phyloP scores from a whole-genome alignment of 108 stramenopile species.

The Pinguiococcus pyrenoidosus region DNA sequence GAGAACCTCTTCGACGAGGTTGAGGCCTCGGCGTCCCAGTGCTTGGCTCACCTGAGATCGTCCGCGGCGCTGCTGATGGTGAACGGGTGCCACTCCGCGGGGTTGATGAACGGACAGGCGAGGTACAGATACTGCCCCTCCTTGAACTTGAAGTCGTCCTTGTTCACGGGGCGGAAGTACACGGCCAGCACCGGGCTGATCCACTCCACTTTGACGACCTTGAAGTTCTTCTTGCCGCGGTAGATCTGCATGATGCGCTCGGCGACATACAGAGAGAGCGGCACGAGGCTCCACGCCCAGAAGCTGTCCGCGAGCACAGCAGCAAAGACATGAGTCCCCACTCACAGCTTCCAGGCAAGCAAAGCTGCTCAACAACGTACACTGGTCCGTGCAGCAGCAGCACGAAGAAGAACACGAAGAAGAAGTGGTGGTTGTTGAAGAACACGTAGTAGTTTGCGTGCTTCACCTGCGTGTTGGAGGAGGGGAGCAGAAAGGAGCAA shows the following conservation, averaged over 20 bases:
- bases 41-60: too few relatives aligned
- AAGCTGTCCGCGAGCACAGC: too few relatives aligned
- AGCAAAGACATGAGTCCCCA: too few relatives aligned
- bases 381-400: constrained; percentile 30
- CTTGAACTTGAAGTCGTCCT: constrained; percentile 24
- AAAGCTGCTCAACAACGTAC: too few relatives aligned
- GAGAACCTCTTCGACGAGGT: too few relatives aligned
- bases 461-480: too few relatives aligned
- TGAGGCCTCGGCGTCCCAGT: too few relatives aligned
- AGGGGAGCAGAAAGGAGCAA: too few relatives aligned
- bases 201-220: constrained; percentile 19
- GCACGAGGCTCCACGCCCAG: constrained; percentile 12
- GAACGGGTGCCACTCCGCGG: constrained; percentile 32
- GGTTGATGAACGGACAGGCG: constrained; percentile 13
- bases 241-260: constrained; percentile 14
- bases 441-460: constrained; percentile 26
- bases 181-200: constrained; percentile 26
- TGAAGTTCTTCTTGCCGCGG: constrained; percentile 5
- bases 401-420: constrained; percentile 13
- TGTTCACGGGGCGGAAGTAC: constrained; percentile 22
- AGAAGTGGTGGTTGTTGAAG: constrained; percentile 25
- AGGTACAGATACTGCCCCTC: constrained; percentile 34
- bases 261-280: constrained; percentile 10
- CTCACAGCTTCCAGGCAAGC: too few relatives aligned
- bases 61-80: constrained; percentile 21